A percentile compares a stretch with the other conserved stretches of the same genome.
phyloP scores from a whole-genome alignment of 139 green algal genomes.

The Picochlorum costavermella region DNA sequence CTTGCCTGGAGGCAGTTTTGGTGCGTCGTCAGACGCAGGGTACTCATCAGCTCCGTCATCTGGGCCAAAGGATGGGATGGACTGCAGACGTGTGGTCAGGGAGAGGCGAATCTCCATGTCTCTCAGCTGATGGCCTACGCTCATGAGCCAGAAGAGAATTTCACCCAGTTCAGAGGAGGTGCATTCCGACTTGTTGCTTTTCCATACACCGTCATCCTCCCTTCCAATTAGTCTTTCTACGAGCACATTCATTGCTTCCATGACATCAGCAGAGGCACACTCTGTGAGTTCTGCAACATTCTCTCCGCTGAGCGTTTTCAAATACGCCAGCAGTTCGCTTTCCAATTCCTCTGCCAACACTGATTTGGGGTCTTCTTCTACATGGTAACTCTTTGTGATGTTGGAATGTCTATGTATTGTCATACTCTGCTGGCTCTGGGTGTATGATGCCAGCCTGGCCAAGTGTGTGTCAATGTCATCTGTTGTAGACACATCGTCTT shows the following conservation, averaged over 20 bases:
- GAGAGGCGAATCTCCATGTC: constrained; percentile 44
- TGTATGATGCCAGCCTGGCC: no score
- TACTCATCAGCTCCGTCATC: constrained; percentile 6
- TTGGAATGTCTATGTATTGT: neutral
- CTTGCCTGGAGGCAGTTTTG: constrained; percentile 5
- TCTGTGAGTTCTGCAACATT: constrained; percentile 40
- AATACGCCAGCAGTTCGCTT: constrained; percentile 69
- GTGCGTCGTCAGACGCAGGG: neutral
- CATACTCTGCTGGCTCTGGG: no score
- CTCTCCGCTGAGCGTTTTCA: constrained; percentile 51
- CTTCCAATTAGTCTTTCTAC: constrained; percentile 59
- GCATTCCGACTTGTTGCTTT: constrained; percentile 23
- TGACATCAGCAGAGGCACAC: constrained; percentile 46
- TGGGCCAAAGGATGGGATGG: constrained; percentile 3
- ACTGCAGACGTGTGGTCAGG: neutral
- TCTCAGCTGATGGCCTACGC: constrained; percentile 66
- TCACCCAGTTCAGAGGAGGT: constrained; percentile 51
- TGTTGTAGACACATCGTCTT: no score
- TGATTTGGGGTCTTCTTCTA: neutral
- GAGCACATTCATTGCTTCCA: constrained; percentile 80
- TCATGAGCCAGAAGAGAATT: constrained; percentile 71
- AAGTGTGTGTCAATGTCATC: no score
- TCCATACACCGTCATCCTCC: constrained; percentile 11
- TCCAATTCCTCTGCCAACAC: constrained; percentile 7
- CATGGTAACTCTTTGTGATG: neutral